Base-by-base conservation (phyloP, 257 asterid genomes). In the Henckelia pumila region DNA sequence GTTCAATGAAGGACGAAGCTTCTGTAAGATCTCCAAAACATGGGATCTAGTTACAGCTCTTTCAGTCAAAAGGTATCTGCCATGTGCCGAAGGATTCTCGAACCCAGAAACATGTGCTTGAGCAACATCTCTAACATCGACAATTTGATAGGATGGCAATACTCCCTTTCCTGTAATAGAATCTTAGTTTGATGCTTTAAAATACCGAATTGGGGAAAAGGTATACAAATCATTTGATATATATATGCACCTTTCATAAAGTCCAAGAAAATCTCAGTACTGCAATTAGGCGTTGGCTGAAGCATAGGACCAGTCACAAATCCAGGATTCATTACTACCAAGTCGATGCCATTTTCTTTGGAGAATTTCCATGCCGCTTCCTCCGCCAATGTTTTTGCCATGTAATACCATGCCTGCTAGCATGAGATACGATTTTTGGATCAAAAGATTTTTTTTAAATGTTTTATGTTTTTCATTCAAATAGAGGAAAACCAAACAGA, bases 341-440 rank as follows among this genome's bases (percentile, higher is more conserved):
- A n/a, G 59, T 86, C 83, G 4, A 86, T 63, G 32, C 57, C 79
- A 32, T 86, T 72, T 64, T 83, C 69, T 67, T 72, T 49, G 20
- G 74, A 56, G 55, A 81, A 86, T 56, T 76, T 71, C 84, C 84
- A 72, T 26, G 89, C 92, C 55, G 84, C 85, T 53, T 80, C 66
- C 29, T 61, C 65, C 17, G 65, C 65, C 65, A 61, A 30, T 11
- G 49, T 61, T 19, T 61, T 61, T 4, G 65, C 30, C 10, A 61
- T 50, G 50, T 17, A 53, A 30, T 61, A 61, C 65, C 65, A 61
- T 0, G 8, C 14, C 50, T 30, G 49, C 25, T 8, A 25, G 21
- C 21, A 26, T 11, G 40, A 65, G 44, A 65, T 3, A 49, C 50
- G 52, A 23, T 65, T 3, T 16, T 56, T 16, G 21, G 56, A 29